phyloP scores from a whole-genome alignment of 179 eudicot genomes.

The Camellia oleifera region DNA sequence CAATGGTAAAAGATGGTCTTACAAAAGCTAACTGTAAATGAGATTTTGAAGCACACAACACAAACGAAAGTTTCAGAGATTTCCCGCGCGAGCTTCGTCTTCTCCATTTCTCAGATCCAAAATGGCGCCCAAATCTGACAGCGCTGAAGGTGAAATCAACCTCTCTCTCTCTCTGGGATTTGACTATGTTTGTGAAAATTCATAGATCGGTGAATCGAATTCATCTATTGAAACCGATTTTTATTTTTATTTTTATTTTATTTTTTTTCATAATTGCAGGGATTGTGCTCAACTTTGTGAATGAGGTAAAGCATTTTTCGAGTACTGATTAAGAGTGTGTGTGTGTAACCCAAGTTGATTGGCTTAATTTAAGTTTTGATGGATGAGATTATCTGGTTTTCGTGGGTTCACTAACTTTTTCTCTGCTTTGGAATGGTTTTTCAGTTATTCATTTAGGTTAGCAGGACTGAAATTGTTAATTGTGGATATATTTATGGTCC shows the following conservation, averaged over 20 bases:
- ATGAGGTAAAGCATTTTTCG: constrained; percentile 48
- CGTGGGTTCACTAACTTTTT: neutral
- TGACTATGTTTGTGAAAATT: neutral
- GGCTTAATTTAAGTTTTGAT: neutral
- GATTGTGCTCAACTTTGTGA: constrained; percentile 88
- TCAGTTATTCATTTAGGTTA: neutral
- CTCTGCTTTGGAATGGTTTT: neutral
- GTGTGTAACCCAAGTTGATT: neutral
- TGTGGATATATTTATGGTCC: neutral
- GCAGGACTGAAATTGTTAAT: too few species aligned
- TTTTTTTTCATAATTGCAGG: constrained; percentile 38
- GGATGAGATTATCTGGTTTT: neutral
- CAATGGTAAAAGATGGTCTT: too few species aligned
- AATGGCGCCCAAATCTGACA: constrained; percentile 23
- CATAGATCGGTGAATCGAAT: neutral
- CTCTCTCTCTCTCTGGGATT: neutral
- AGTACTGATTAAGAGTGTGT: neutral
- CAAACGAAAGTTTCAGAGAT: neutral
- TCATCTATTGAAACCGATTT: neutral
- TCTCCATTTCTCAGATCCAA: constrained; percentile 10
- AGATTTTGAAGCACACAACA: neutral
- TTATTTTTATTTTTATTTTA: neutral
- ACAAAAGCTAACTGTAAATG: too few species aligned
- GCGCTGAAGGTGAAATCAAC: constrained; percentile 32
- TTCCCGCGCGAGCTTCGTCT: constrained; percentile 15